A percentile compares a stretch with the other conserved stretches of the same genome.
These are phyloP conservation scores for Rugonectria rugulosa DNA, from an alignment of 2,329 filamentous ascomycete genomes.

Conservation along the genomic window DNA sequence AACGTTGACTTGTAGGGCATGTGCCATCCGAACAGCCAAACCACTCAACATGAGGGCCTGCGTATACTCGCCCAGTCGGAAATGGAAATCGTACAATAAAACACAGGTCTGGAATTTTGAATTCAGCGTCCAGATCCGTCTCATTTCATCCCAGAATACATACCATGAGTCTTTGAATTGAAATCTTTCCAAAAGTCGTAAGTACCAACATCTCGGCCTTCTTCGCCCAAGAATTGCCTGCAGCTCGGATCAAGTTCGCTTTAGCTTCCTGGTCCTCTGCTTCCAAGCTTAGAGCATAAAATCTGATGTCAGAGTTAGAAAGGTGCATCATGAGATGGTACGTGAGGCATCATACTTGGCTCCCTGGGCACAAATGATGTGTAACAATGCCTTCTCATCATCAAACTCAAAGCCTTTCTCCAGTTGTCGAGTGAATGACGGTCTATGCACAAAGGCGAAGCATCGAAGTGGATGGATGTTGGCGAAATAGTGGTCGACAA, in stretches of 20 bases:
- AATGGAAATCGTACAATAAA: constrained; percentile 50
- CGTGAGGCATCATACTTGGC: constrained; percentile 42
- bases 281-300: constrained; percentile 42
- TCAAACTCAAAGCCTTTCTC: constrained; percentile 47
- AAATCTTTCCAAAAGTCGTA: constrained; percentile 49
- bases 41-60: constrained; percentile 52
- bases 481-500: constrained; percentile 49
- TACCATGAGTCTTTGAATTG: constrained; percentile 50
- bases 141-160: neutral
- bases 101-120: constrained; percentile 43
- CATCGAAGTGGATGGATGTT: constrained; percentile 51
- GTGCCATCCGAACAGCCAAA: constrained; percentile 51
- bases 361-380: constrained; percentile 49
- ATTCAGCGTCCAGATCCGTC: constrained; percentile 8
- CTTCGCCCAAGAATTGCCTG: constrained; percentile 49
- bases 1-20: constrained; percentile 50
- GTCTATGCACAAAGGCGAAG: constrained; percentile 51
- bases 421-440: constrained; percentile 48
- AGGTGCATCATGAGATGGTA: neutral
- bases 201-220: constrained; percentile 47
- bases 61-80: constrained; percentile 49
- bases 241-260: constrained; percentile 41
- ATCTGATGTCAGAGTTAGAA: constrained; percentile 37
- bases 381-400: constrained; percentile 46
- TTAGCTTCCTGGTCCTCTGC: constrained; percentile 42